A percentile compares a stretch with the other conserved stretches of the same genome.
Evolutionary conservation across 2,329 filamentous ascomycete genomes (phyloP).

Genomic region (Sclerotinia spermophila): DNA sequence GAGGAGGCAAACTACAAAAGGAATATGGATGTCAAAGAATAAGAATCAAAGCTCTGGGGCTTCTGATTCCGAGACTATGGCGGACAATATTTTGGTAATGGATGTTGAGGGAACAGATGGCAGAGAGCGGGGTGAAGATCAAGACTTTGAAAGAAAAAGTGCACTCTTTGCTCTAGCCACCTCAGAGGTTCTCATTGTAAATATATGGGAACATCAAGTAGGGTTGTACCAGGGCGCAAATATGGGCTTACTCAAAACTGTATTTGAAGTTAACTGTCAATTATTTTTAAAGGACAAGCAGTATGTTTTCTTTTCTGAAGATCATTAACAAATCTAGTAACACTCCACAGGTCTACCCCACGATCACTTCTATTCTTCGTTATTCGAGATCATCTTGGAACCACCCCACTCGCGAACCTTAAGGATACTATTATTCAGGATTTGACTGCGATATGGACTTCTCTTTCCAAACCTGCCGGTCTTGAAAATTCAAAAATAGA

Average conservation of each 20-base stretch:
- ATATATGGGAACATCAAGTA: slow-evolving; percentile 99
- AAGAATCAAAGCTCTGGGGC: slow-evolving; percentile 57
- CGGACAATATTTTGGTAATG: slow-evolving; percentile 98
- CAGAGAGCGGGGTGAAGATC: slow-evolving; percentile 91
- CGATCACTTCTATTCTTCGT: slow-evolving; percentile 96
- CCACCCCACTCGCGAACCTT: slow-evolving; percentile 84
- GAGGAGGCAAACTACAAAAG: slow-evolving; percentile 94
- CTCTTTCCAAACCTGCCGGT: slow-evolving; percentile 85
- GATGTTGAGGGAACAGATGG: slow-evolving; percentile 98
- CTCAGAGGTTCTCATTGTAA: slow-evolving; percentile 95
- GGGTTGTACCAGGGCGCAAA: slow-evolving; percentile 97
- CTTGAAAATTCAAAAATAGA: slow-evolving; percentile 86
- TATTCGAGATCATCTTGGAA: slow-evolving; percentile 93
- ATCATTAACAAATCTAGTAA: slow-evolving; percentile 24
- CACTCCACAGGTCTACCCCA: slow-evolving; percentile 65
- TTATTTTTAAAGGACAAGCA: slow-evolving; percentile 94
- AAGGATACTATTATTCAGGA: slow-evolving; percentile 89
- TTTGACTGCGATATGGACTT: slow-evolving; percentile 85
- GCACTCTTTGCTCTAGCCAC: slow-evolving; percentile 95
- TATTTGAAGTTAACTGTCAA: slow-evolving; percentile 97
- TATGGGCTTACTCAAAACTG: slow-evolving; percentile 97
- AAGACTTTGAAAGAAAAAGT: slow-evolving; percentile 98
- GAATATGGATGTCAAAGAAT: slow-evolving; percentile 99
- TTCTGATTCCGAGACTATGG: slow-evolving; percentile 61
- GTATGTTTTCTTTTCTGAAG: slow-evolving; percentile 47